A percentile compares a stretch with the other conserved stretches of the same genome.
phyloP scores from a whole-genome alignment of 83 land plant genomes.

The Isoetes engelmannii region DNA sequence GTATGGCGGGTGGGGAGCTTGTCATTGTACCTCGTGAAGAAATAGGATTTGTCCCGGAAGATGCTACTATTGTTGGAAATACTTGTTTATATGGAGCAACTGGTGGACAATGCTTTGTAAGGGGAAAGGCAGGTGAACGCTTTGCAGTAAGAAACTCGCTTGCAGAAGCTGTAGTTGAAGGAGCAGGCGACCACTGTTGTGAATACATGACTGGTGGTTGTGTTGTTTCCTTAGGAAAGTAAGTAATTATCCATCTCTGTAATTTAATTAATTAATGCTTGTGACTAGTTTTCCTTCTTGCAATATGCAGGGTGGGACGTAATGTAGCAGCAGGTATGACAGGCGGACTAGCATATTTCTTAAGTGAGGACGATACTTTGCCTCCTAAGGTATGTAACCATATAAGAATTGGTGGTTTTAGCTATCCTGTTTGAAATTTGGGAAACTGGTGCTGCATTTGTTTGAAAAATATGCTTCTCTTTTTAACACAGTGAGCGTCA shows the following conservation, averaged over 20 bases:
- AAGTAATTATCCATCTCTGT: conserved; percentile 21
- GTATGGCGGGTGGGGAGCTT: conserved; percentile 98
- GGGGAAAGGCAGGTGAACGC: conserved; percentile 96
- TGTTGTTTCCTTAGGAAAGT: conserved; percentile 98
- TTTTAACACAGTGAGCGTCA: too few species aligned
- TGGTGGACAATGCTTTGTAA: conserved; percentile 82
- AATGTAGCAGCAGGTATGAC: conserved; percentile 99
- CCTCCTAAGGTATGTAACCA: conserved; percentile 58
- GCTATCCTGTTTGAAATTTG: too few species aligned
- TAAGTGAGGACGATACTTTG: conserved; percentile 87
- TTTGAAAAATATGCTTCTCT: too few species aligned
- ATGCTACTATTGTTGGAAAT: conserved; percentile 90
- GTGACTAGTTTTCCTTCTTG: conserved; percentile 3
- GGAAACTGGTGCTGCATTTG: not conserved
- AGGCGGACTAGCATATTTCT: conserved; percentile 86
- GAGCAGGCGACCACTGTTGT: conserved; percentile 94
- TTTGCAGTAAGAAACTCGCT: conserved; percentile 94
- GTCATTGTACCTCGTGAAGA: conserved; percentile 69
- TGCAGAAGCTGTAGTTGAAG: conserved; percentile 95
- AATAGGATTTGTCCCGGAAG: conserved; percentile 73
- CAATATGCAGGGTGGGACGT: conserved; percentile 71
- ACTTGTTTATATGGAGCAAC: conserved; percentile 98
- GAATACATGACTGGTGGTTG: conserved; percentile 99
- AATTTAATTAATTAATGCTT: conserved; percentile 1
- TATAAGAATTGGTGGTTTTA: too few species aligned